Percentiles rank a stretch among this genome's conserved stretches.
Conservation (phyloP, 2,329 filamentous ascomycete species). For the Scedosporium minutisporum region DNA sequence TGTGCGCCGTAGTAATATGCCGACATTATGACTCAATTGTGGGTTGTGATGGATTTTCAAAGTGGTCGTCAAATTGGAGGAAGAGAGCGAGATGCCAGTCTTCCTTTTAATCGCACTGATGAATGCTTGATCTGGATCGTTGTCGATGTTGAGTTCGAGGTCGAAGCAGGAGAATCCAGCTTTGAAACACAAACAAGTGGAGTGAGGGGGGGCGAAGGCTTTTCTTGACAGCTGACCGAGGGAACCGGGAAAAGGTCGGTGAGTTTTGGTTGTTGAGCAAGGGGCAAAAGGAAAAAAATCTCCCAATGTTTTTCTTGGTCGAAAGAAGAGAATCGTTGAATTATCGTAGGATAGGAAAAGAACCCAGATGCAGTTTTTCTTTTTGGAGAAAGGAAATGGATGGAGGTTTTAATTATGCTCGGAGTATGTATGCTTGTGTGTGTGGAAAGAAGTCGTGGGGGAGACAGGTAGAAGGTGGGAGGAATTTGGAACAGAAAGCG, state of each 20-base stretch:
- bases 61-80: not conserved
- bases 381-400: not conserved
- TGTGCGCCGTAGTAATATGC: conserved; percentile 55
- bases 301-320: not conserved
- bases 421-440: not conserved
- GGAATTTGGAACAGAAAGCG: conserved; percentile 5
- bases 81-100: not conserved
- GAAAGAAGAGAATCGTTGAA: not conserved
- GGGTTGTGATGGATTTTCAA: not conserved
- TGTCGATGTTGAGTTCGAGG: not conserved
- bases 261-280: not conserved
- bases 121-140: not conserved
- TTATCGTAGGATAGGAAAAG: not conserved
- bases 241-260: conserved; percentile 5
- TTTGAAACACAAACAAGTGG: conserved; percentile 8
- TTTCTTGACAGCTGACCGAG: conserved; percentile 7
- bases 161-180: conserved; percentile 4
- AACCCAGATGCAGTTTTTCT: not conserved
- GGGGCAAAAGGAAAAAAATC: not conserved
- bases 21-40: conserved; percentile 39
- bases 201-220: conserved; percentile 4
- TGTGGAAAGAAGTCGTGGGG: not conserved
- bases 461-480: conserved; percentile 2
- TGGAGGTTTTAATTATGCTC: not conserved
- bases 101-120: conserved; percentile 1